Evolutionary conservation across 202 grass and related monocot genomes (phyloP).

Genomic region (Elaeis oleifera): DNA sequence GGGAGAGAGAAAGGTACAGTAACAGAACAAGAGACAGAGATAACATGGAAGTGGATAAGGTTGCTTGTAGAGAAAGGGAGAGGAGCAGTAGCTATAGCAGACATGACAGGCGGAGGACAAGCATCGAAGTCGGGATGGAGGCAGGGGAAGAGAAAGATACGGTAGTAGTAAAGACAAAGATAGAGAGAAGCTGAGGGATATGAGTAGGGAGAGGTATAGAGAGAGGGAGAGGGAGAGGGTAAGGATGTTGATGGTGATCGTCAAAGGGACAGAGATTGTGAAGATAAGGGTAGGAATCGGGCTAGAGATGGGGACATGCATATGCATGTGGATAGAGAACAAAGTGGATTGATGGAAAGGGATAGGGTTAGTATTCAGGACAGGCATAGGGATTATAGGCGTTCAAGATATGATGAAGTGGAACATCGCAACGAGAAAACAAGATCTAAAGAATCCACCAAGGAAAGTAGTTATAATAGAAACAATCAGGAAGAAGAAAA

Average conservation of each 20-base stretch:
- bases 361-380: constrained; percentile 30
- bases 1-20: constrained; percentile 44
- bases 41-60: not conserved
- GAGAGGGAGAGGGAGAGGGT: not conserved
- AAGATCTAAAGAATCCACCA: constrained; percentile 34
- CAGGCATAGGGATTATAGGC: constrained; percentile 30
- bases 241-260: no score
- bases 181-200: not conserved
- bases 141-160: constrained; percentile 28
- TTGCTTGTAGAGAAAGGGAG: constrained; percentile 23
- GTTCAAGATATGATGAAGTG: constrained; percentile 26
- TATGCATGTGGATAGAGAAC: constrained; percentile 36
- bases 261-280: constrained; percentile 31
- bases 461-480: constrained; percentile 20
- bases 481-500: constrained; percentile 36
- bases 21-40: constrained; percentile 50
- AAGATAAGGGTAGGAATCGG: constrained; percentile 34
- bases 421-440: constrained; percentile 33
- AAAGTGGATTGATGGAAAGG: constrained; percentile 11
- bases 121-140: constrained; percentile 10
- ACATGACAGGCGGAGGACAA: constrained; percentile 9
- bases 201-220: not conserved
- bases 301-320: constrained; percentile 35
- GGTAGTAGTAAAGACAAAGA: not conserved
- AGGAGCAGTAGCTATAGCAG: constrained; percentile 31